A percentile compares a stretch with the other conserved stretches of the same genome.
phyloP scores from a whole-genome alignment of 345 rosid genomes.

The Luvunga scandens region DNA sequence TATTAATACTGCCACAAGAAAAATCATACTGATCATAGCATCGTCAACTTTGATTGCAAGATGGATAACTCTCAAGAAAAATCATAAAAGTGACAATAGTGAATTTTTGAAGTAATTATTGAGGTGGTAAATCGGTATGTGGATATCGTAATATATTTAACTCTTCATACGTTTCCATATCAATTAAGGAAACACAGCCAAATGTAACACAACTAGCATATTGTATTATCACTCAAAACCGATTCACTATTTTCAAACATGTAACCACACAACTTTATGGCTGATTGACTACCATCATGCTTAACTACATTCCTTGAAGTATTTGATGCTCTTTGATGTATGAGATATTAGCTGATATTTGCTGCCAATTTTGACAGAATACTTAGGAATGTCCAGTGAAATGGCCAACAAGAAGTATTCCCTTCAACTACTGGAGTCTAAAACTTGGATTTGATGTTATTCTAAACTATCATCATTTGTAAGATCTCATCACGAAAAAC shows the following conservation, averaged over 20 bases:
- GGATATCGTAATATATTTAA: neutral
- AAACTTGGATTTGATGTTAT: neutral
- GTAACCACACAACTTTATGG: neutral
- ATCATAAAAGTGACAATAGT: neutral
- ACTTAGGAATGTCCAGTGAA: neutral
- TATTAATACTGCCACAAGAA: neutral
- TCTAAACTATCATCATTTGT: neutral
- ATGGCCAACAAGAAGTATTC: neutral
- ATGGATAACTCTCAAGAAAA: neutral
- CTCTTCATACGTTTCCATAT: neutral
- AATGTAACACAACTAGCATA: neutral
- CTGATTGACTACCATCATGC: neutral
- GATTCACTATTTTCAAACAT: neutral
- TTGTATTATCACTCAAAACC: neutral
- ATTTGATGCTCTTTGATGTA: neutral
- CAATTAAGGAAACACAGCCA: neutral
- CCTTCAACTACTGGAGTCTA: neutral
- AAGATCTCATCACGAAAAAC: neutral
- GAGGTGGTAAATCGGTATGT: neutral
- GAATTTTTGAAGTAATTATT: neutral
- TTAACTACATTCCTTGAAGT: neutral
- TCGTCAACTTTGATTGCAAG: neutral
- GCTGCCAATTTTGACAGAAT: neutral
- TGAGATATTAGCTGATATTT: neutral
- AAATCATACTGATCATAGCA: neutral